phyloP scores from a whole-genome alignment of 257 asterid species.

The Paulownia fortunei region DNA sequence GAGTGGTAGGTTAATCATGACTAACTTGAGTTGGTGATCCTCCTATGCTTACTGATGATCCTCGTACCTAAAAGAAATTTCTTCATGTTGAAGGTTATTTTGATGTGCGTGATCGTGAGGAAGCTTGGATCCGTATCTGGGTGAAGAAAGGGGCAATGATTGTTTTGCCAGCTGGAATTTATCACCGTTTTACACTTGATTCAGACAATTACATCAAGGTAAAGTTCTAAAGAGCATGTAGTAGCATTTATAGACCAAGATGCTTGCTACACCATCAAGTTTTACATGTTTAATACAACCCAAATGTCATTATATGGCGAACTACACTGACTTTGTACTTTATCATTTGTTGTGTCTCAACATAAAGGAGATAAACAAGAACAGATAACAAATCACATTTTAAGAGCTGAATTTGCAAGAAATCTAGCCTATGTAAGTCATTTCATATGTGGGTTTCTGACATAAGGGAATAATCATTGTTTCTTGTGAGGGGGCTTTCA shows the following conservation, averaged over 20 bases:
- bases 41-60: neutral
- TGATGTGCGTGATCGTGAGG: slow-evolving; percentile 83
- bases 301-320: neutral
- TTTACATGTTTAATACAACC: too few species aligned
- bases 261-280: neutral
- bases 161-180: slow-evolving; percentile 92
- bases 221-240: slow-evolving; percentile 20
- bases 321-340: neutral
- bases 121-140: slow-evolving; percentile 88
- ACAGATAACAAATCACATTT: neutral
- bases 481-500: neutral
- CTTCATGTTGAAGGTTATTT: slow-evolving; percentile 65
- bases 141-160: slow-evolving; percentile 92
- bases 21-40: slow-evolving; percentile 11
- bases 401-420: neutral
- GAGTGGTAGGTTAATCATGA: slow-evolving; percentile 62
- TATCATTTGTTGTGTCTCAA: neutral
- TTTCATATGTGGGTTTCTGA: neutral
- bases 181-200: slow-evolving; percentile 93
- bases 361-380: neutral
- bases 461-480: too few species aligned
- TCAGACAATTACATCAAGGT: slow-evolving; percentile 81
- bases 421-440: neutral
- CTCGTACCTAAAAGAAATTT: neutral
- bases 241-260: neutral